A percentile compares a stretch with the other conserved stretches of the same genome.
Evolutionary conservation across 768 basidiomycete species (phyloP).

Genomic region (Baorangia bicolor): DNA sequence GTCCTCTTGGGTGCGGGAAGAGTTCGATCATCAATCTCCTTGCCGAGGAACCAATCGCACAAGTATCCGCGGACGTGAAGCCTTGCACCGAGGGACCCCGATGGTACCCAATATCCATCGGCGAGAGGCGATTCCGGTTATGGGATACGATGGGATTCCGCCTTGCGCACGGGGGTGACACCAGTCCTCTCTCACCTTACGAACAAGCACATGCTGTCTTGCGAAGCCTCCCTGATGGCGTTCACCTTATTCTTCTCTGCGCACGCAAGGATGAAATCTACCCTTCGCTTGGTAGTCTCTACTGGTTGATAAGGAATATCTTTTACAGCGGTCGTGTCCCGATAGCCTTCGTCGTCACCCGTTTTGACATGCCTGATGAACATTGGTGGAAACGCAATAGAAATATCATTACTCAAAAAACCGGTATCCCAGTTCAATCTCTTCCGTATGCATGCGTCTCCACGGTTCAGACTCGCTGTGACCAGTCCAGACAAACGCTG

Average conservation of each 20-base stretch:
- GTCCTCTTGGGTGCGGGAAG: slow-evolving; percentile 16
- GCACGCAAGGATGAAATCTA: slow-evolving; percentile 31
- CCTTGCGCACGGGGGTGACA: background rate
- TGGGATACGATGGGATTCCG: slow-evolving; percentile 29
- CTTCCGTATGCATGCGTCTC: background rate
- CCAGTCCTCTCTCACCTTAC: slow-evolving; percentile 8
- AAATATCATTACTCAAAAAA: slow-evolving; percentile 3
- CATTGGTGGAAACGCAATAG: slow-evolving; percentile 36
- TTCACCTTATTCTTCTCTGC: slow-evolving; percentile 38
- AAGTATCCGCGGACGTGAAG: slow-evolving; percentile 18
- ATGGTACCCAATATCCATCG: background rate
- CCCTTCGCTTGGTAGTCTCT: slow-evolving; percentile 29
- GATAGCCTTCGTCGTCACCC: slow-evolving; percentile 35
- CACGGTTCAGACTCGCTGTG: background rate
- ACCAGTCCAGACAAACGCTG: background rate
- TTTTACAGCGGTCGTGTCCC: slow-evolving; percentile 36
- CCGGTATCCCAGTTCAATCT: background rate
- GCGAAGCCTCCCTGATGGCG: slow-evolving; percentile 24
- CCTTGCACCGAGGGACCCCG: slow-evolving; percentile 32
- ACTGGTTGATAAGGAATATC: slow-evolving; percentile 31
- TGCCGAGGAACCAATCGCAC: slow-evolving; percentile 19
- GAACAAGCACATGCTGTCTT: slow-evolving; percentile 28
- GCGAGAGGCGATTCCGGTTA: slow-evolving; percentile 9
- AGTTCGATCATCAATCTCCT: slow-evolving; percentile 23
- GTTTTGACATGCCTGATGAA: slow-evolving; percentile 27